Evolutionary conservation across 2,329 filamentous ascomycete species (phyloP).

Genomic region (Colletotrichum destructivum): DNA sequence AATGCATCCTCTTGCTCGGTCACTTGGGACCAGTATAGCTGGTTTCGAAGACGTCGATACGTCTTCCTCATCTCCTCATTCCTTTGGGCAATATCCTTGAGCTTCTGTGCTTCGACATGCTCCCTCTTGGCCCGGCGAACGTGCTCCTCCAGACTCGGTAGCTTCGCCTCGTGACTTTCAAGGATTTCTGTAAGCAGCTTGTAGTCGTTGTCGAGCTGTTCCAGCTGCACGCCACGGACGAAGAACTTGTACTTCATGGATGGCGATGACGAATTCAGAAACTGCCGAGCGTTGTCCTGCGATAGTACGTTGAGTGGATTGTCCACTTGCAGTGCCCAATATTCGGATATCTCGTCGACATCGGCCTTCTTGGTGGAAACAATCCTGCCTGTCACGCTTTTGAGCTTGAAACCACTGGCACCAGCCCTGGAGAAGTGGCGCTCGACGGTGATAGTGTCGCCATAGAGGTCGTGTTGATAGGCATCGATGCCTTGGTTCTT

Average conservation of each 20-base stretch:
- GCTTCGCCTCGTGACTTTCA: slow-evolving; percentile 78
- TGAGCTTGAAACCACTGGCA: slow-evolving; percentile 88
- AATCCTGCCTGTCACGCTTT: slow-evolving; percentile 77
- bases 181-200: slow-evolving; percentile 84
- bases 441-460: slow-evolving; percentile 90
- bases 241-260: slow-evolving; percentile 97
- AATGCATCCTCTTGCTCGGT: slow-evolving; percentile 77
- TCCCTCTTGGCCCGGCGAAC: slow-evolving; percentile 72
- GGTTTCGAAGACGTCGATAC: slow-evolving; percentile 71
- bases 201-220: slow-evolving; percentile 94
- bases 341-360: slow-evolving; percentile 93
- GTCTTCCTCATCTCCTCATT: slow-evolving; percentile 67
- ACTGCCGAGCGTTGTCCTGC: slow-evolving; percentile 94
- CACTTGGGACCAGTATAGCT: slow-evolving; percentile 92
- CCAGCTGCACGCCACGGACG: slow-evolving; percentile 92
- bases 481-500: slow-evolving; percentile 92
- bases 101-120: slow-evolving; percentile 50
- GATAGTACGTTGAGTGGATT: slow-evolving; percentile 97
- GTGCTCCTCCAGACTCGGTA: slow-evolving; percentile 74
- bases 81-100: slow-evolving; percentile 51
- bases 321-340: slow-evolving; percentile 93
- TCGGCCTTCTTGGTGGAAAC: slow-evolving; percentile 89
- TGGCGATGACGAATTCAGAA: slow-evolving; percentile 87
- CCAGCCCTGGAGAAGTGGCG: slow-evolving; percentile 85
- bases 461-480: slow-evolving; percentile 87